Conservation (phyloP, 257 asterid genomes). For the Nicotiana knightiana region DNA sequence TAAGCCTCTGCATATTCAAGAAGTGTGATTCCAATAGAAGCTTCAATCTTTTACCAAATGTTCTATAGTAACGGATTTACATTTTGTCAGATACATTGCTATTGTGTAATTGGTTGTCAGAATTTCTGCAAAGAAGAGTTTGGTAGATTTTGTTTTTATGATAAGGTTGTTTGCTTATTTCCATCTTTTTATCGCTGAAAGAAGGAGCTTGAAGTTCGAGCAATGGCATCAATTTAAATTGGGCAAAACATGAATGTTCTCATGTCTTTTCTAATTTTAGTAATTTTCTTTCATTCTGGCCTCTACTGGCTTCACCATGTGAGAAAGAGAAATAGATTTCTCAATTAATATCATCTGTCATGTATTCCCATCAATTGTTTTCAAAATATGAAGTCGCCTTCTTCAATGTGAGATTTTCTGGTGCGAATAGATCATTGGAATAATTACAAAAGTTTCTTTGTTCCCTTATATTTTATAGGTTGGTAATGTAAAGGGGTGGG, state of each 20-base stretch:
- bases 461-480: not conserved
- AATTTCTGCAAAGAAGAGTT: not conserved
- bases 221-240: not conserved
- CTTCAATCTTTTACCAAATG: not conserved
- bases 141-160: not conserved
- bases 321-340: not conserved
- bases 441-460: not conserved
- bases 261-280: constrained; percentile 16
- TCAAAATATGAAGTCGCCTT: too few species aligned
- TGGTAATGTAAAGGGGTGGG: not conserved
- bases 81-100: not conserved
- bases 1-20: constrained; percentile 30
- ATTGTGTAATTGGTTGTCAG: not conserved
- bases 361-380: too few species aligned
- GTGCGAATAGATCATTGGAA: not conserved
- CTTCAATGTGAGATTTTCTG: too few species aligned
- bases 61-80: not conserved
- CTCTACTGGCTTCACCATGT: not conserved
- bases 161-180: not conserved
- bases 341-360: too few species aligned
- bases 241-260: constrained; percentile 12
- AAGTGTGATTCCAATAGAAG: not conserved
- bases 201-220: not conserved
- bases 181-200: not conserved
- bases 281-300: constrained; percentile 11